Evolutionary conservation across 768 basidiomycete genomes (phyloP).

Genomic region (Krasilnikovozyma curviuscula): DNA sequence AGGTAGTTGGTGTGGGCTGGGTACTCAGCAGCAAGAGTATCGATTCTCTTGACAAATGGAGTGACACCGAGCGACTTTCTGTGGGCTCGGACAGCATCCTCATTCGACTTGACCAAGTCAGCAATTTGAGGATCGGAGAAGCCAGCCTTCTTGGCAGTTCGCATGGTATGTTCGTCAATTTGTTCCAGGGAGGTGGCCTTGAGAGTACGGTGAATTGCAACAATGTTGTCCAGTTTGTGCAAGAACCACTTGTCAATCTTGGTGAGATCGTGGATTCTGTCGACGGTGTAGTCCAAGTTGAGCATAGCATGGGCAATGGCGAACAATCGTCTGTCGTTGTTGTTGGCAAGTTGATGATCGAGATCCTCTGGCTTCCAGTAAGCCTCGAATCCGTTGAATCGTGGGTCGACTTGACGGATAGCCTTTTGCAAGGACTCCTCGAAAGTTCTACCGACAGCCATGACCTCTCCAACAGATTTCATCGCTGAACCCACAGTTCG

Average conservation of each 20-base stretch:
- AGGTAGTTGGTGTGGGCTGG: constrained; percentile 98
- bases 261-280: constrained; percentile 74
- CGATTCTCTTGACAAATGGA: constrained; percentile 97
- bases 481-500: constrained; percentile 89
- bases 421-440: constrained; percentile 98
- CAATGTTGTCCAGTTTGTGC: constrained; percentile 97
- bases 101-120: constrained; percentile 50
- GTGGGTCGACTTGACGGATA: constrained; percentile 88
- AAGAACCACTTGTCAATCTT: constrained; percentile 99
- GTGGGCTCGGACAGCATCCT: constrained; percentile 59
- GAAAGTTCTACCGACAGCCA: constrained; percentile 98
- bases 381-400: constrained; percentile 93
- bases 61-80: constrained; percentile 75
- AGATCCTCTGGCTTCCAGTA: constrained; percentile 73
- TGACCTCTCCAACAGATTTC: constrained; percentile 99
- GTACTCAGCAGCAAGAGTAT: constrained; percentile 95
- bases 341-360: constrained; percentile 53
- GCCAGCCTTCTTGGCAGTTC: constrained; percentile 77
- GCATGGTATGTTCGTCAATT: constrained; percentile 57
- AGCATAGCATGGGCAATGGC: constrained; percentile 97
- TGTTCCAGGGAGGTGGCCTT: constrained; percentile 49
- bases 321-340: constrained; percentile 90
- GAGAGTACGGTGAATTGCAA: constrained; percentile 60
- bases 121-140: constrained; percentile 89
- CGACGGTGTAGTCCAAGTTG: constrained; percentile 74